Conservation (phyloP, 2,329 filamentous ascomycete genomes). For the Emmonsiellopsis sp. region DNA sequence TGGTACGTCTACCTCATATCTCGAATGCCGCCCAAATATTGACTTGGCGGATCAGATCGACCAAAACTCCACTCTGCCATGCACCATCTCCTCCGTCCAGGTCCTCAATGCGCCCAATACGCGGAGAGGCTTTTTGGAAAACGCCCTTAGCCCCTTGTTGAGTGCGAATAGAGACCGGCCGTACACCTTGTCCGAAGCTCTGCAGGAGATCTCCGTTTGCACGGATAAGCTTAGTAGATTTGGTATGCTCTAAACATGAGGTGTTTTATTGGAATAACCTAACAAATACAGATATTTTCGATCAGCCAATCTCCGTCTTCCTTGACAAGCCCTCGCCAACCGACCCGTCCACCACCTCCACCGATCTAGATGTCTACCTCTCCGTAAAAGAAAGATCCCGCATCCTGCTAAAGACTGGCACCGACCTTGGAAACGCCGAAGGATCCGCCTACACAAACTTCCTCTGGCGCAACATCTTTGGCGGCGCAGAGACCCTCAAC, state of each 20-base stretch:
- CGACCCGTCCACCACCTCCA: conserved; percentile 60
- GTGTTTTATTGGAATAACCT: conserved; percentile 3
- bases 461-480: conserved; percentile 84
- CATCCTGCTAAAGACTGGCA: conserved; percentile 85
- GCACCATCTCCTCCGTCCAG: conserved; percentile 76
- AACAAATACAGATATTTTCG: conserved; percentile 63
- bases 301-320: conserved; percentile 71
- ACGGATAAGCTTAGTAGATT: conserved; percentile 70
- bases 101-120: conserved; percentile 77
- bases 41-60: conserved; percentile 47
- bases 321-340: conserved; percentile 65
- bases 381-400: conserved; percentile 70
- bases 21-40: neutral
- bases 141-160: conserved; percentile 69
- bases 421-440: conserved; percentile 86
- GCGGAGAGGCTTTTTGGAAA: conserved; percentile 73
- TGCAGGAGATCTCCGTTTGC: conserved; percentile 60
- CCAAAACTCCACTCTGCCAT: conserved; percentile 76
- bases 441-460: conserved; percentile 87
- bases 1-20: conserved; percentile 42
- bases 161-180: conserved; percentile 55
- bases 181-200: conserved; percentile 72
- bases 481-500: conserved; percentile 82
- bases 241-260: conserved; percentile 45
- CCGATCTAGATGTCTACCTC: conserved; percentile 73